These are phyloP conservation scores for Rhodocollybia butyracea DNA, from an alignment of 768 basidiomycete genomes.

Conservation along the genomic window DNA sequence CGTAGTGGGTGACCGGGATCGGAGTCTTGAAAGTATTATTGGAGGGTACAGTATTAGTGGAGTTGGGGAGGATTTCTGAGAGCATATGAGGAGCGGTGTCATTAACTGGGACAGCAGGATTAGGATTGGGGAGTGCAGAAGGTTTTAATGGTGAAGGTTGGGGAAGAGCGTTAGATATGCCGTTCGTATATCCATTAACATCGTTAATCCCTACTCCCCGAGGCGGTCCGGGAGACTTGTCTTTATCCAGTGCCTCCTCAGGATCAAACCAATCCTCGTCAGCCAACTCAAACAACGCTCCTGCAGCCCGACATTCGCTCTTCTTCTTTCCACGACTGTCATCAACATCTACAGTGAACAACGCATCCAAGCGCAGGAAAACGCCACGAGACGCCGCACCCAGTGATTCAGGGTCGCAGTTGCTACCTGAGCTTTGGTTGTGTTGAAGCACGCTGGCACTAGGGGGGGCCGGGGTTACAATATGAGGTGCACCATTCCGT, in stretches of 20 bases:
- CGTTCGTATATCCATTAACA: not conserved
- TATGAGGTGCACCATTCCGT: conserved; percentile 57
- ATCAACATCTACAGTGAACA: conserved; percentile 59
- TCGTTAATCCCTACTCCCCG: conserved; percentile 1
- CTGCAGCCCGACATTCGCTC: conserved; percentile 61
- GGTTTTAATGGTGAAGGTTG: conserved; percentile 30
- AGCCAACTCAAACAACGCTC: conserved; percentile 75
- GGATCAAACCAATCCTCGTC: conserved; percentile 66
- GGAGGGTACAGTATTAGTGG: not conserved
- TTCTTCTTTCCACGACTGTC: conserved; percentile 37
- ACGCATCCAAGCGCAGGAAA: conserved; percentile 66
- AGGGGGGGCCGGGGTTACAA: conserved; percentile 62
- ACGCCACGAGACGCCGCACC: conserved; percentile 62
- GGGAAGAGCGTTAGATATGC: conserved; percentile 14
- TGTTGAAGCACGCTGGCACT: conserved; percentile 29
- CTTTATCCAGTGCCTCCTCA: conserved; percentile 8
- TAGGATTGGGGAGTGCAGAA: conserved; percentile 25
- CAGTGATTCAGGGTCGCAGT: conserved; percentile 25
- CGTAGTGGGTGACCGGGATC: conserved; percentile 19
- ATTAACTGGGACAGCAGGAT: conserved; percentile 15
- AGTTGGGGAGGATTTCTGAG: not conserved
- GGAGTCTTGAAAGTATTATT: not conserved
- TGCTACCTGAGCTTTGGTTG: conserved; percentile 16
- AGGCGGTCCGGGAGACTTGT: conserved; percentile 8
- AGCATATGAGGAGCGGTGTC: conserved; percentile 16